These are phyloP conservation scores for Eimeria acervulina DNA, from an alignment of 169 alveolate genomes.

Conservation along the genomic window DNA sequence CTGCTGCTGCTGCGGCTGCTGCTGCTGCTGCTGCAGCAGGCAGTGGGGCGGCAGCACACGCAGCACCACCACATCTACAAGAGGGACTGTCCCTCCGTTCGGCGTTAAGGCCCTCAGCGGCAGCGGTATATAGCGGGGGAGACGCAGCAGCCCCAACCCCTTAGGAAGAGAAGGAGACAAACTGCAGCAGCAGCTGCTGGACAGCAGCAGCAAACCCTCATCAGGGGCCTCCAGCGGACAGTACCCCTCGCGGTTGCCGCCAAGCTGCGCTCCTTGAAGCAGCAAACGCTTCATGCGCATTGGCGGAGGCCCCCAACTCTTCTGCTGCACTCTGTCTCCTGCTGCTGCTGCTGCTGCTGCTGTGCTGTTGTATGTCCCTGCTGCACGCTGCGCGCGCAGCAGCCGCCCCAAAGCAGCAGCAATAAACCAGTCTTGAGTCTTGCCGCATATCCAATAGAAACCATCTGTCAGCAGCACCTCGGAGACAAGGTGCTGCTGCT, in stretches of 20 bases:
- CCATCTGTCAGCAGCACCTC: slow-evolving; percentile 23
- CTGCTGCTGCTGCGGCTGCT: slow-evolving; percentile 44
- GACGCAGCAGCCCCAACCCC: not conserved
- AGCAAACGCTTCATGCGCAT: slow-evolving; percentile 3
- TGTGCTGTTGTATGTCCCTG: not conserved
- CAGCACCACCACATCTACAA: slow-evolving; percentile 7
- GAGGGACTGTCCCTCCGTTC: not conserved
- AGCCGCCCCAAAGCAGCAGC: not conserved
- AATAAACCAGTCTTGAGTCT: not conserved
- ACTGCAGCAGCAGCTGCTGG: slow-evolving; percentile 27
- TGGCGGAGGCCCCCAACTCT: not conserved
- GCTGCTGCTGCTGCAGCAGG: slow-evolving; percentile 33
- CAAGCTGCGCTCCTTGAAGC: slow-evolving; percentile 30
- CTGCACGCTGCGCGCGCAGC: not conserved
- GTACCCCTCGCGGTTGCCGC: not conserved
- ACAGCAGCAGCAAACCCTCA: not conserved
- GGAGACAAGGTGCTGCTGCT: not conserved
- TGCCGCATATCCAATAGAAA: not conserved
- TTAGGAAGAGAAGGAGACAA: not conserved
- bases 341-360: slow-evolving; percentile 42
- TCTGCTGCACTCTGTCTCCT: not conserved
- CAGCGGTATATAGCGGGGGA: not conserved
- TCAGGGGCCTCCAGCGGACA: slow-evolving; percentile 16
- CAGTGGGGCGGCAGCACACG: slow-evolving; percentile 52
- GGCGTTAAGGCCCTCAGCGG: not conserved